Evolutionary conservation across 2,329 filamentous ascomycete genomes (phyloP).

Genomic region (Neofusicoccum laricinum): DNA sequence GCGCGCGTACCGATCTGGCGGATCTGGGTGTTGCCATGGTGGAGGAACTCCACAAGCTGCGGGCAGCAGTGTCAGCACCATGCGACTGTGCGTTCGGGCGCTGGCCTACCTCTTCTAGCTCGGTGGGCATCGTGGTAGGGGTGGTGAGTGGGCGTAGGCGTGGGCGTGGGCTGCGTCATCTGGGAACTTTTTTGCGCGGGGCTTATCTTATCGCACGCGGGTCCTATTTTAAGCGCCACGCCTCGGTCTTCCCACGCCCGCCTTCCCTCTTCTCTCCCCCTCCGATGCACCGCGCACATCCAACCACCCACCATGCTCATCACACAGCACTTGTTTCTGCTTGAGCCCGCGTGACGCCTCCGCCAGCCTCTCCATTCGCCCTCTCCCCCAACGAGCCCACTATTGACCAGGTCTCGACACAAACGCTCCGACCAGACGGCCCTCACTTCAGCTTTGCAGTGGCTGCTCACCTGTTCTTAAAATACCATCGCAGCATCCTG

Average conservation of each 20-base stretch:
- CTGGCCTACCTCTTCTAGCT: constrained; percentile 47
- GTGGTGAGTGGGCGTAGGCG: not conserved
- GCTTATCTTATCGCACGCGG: constrained; percentile 8
- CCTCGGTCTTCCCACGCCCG: not conserved
- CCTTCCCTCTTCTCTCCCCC: not conserved
- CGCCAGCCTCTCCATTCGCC: not conserved
- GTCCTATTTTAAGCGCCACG: constrained; percentile 3
- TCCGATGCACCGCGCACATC: not conserved
- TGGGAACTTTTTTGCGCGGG: constrained; percentile 10
- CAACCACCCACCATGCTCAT: not conserved
- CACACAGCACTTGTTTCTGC: constrained; percentile 3
- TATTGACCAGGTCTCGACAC: not conserved
- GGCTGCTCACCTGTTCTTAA: constrained; percentile 3
- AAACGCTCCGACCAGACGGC: not conserved
- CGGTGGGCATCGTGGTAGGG: constrained; percentile 42
- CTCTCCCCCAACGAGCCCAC: not conserved
- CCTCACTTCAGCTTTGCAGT: not conserved
- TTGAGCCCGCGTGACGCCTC: not conserved
- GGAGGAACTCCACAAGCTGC: constrained; percentile 88
- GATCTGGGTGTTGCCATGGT: constrained; percentile 87
- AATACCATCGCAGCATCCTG: not conserved
- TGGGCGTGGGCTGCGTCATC: constrained; percentile 7
- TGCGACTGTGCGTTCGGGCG: not conserved
- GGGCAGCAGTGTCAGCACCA: not conserved
- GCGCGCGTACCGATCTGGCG: constrained; percentile 65